phyloP scores from a whole-genome alignment of 257 asterid species.

The Nicotiana obtusifolia region DNA sequence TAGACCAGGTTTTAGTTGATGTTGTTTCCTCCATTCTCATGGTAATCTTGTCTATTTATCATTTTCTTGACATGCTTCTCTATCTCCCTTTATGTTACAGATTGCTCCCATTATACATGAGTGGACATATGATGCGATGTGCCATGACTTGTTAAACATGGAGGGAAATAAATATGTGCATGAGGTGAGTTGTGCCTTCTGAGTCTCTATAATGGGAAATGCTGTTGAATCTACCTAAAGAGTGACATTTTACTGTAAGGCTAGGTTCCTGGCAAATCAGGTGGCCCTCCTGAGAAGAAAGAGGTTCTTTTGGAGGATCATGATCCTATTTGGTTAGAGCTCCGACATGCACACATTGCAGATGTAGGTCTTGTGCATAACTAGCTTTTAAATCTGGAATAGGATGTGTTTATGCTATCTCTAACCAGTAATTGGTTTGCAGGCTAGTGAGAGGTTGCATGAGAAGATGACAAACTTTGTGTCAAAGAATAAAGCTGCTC shows the following conservation, averaged over 20 bases:
- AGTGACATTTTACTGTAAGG: conserved; percentile 18
- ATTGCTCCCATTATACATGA: conserved; percentile 97
- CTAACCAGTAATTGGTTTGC: conserved; percentile 33
- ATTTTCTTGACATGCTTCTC: neutral
- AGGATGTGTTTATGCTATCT: conserved; percentile 7
- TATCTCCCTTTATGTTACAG: conserved; percentile 28
- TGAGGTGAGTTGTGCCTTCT: conserved; percentile 48
- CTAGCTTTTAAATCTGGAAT: conserved; percentile 6
- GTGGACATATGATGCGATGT: conserved; percentile 99
- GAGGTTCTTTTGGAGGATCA: conserved; percentile 99
- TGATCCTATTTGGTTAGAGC: conserved; percentile 99
- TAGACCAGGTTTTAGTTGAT: conserved; percentile 68
- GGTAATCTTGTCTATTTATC: neutral
- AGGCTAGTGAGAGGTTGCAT: conserved; percentile 93
- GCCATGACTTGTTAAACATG: conserved; percentile 90
- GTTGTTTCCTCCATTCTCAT: neutral
- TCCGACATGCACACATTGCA: conserved; percentile 97
- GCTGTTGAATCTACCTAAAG: conserved; percentile 13
- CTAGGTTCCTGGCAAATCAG: conserved; percentile 81
- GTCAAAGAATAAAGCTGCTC: conserved; percentile 94
- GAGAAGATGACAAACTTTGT: conserved; percentile 96
- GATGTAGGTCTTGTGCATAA: conserved; percentile 56
- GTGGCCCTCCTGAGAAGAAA: conserved; percentile 81
- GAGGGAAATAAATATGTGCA: conserved; percentile 95
- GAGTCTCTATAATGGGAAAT: conserved; percentile 14